phyloP scores from a whole-genome alignment of 1,284 basidiomycete genomes.

The Pyrrhoderma lamaoense region DNA sequence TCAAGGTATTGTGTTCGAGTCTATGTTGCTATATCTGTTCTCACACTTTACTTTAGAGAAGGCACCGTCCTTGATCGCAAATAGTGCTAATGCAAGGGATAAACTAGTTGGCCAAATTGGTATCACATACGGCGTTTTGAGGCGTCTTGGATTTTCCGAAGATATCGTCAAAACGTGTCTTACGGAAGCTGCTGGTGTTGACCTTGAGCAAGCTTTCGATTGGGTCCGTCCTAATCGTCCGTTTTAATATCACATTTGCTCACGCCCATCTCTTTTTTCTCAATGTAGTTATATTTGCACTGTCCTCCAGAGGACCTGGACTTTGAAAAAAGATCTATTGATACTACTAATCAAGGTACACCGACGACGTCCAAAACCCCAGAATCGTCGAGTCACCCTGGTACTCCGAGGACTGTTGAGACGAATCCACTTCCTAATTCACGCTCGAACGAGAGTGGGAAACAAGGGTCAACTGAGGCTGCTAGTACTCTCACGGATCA shows the following conservation, averaged over 20 bases:
- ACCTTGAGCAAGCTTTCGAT: constrained; percentile 87
- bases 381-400: constrained; percentile 8
- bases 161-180: constrained; percentile 67
- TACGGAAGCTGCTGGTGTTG: constrained; percentile 51
- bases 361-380: constrained; percentile 29
- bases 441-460: not conserved
- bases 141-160: constrained; percentile 76
- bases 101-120: constrained; percentile 69
- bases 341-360: constrained; percentile 17
- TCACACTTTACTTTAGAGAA: constrained; percentile 10
- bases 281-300: constrained; percentile 57
- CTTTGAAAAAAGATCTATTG: constrained; percentile 23
- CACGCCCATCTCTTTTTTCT: not conserved
- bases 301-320: constrained; percentile 60
- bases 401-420: constrained; percentile 6
- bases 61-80: constrained; percentile 5
- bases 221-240: constrained; percentile 55
- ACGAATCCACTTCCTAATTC: constrained; percentile 1
- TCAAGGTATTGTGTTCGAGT: constrained; percentile 28
- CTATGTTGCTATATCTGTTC: not conserved
- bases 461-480: not conserved
- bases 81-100: constrained; percentile 36
- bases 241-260: not conserved
- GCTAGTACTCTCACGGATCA: not conserved
- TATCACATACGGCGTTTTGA: constrained; percentile 77